Conservation (phyloP, 2,329 filamentous ascomycete genomes). For the Pyrenophora tritici-repentis region DNA sequence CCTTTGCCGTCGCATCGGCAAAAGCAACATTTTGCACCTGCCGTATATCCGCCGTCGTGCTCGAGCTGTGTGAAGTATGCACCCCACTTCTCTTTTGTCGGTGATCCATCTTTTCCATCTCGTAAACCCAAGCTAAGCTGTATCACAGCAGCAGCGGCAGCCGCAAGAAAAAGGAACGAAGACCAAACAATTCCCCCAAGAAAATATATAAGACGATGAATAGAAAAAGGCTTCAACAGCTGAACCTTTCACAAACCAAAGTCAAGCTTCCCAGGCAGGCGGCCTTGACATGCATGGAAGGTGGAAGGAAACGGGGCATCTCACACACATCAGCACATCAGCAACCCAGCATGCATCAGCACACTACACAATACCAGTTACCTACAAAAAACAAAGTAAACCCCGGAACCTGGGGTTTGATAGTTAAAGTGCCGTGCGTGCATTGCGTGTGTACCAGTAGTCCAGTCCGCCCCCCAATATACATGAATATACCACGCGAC, state of each 20-base stretch:
- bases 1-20: constrained; percentile 53
- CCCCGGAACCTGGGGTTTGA: too few relatives aligned
- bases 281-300: not conserved
- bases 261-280: not conserved
- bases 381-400: too few relatives aligned
- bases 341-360: too few relatives aligned
- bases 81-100: constrained; percentile 16
- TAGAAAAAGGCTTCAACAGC: not conserved
- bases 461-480: too few relatives aligned
- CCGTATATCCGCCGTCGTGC: constrained; percentile 28
- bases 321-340: too few relatives aligned
- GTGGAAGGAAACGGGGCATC: not conserved
- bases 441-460: too few relatives aligned
- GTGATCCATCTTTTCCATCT: constrained; percentile 15
- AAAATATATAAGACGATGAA: too few relatives aligned
- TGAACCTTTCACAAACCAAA: not conserved
- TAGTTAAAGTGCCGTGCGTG: too few relatives aligned
- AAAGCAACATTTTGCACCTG: constrained; percentile 53
- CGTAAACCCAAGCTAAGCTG: not conserved
- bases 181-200: too few relatives aligned
- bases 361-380: too few relatives aligned
- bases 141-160: not conserved
- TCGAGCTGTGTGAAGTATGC: constrained; percentile 22
- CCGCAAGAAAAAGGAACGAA: too few relatives aligned
- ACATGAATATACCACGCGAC: too few relatives aligned